Conservation (phyloP, 2,329 filamentous ascomycete species). For the Xylogone sp. region DNA sequence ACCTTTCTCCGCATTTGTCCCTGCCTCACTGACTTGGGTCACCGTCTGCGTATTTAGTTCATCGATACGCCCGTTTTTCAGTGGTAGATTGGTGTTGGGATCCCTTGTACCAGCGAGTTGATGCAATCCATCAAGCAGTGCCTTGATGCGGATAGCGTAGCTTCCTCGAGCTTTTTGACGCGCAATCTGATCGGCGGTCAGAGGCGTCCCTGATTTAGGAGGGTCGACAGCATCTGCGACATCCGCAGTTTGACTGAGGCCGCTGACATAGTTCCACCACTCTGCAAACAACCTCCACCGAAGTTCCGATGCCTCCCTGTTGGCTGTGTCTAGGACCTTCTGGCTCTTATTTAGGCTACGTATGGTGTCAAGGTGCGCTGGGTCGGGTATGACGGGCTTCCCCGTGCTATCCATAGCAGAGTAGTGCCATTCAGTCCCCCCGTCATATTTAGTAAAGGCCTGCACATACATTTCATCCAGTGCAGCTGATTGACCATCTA, state of each 20-base stretch:
- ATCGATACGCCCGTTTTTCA: too few species aligned
- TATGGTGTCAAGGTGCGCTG: neutral
- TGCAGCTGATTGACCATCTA: too few species aligned
- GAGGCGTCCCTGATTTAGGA: neutral
- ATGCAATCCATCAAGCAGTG: too few species aligned
- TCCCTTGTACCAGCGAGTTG: too few species aligned
- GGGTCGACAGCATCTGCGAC: too few species aligned
- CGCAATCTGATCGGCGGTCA: neutral
- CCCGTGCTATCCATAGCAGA: neutral
- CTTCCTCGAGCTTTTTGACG: too few species aligned
- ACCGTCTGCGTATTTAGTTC: neutral
- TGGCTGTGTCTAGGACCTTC: neutral
- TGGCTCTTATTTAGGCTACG: slow-evolving; percentile 2
- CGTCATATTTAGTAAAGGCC: slow-evolving; percentile 1
- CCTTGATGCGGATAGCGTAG: too few species aligned
- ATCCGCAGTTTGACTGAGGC: too few species aligned
- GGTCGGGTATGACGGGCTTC: neutral
- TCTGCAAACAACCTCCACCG: slow-evolving; percentile 9
- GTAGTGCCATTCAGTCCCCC: neutral
- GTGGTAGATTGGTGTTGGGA: too few species aligned
- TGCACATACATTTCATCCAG: too few species aligned
- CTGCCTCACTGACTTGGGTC: neutral
- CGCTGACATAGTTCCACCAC: slow-evolving; percentile 10
- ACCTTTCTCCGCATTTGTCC: too few species aligned
- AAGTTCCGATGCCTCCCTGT: neutral